Base-by-base conservation (phyloP, 129 eudicot species). In the Oenanthe sinensis region DNA sequence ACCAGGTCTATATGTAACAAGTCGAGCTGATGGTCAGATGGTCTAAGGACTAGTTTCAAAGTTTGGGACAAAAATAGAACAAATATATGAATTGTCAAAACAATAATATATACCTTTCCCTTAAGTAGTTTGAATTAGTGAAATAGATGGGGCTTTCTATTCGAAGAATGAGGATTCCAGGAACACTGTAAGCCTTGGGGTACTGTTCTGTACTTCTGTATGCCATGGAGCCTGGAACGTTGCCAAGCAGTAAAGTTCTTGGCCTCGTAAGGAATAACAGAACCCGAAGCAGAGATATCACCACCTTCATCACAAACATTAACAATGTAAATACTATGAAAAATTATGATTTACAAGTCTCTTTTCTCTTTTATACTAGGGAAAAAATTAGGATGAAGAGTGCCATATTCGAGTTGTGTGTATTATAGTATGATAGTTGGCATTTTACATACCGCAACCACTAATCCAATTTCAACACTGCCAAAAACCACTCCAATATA, bases 401-500 rank as follows among this genome's bases (percentile, higher is more conserved):
- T 58, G 28, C 63, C 12, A 8, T 20, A 55, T 58, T 7, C 12
- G 4, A n/a, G 11, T 22, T 58, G 9, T 55, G 63, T 55, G 28
- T 58, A n/a, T n/a, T 22, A 19, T 22, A 58, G 30, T 22, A 58
- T n/a, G 30, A 58, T 2, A 22, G 8, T 58, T n/a, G 8, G 10
- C 65, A 58, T 58, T 58, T 22, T 13, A 36, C 81, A 76, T 91
- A 94, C 98, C 82, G 98, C 98, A 58, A 91, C 63, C 77, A 94
- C 86, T 75, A 94, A 50, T 67, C 97, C 98, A 45, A 90, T 90
- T 63, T 91, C 97, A 10, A 91, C 87, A 62, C 82, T 88, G 39
- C 89, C 97, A 70, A 94, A 94, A 24, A 94, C 98, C 8, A 91
- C 98, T 2, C 98, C 98, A 15, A 89, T 30, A 68, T 87, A 94